phyloP scores from a whole-genome alignment of 2,329 filamentous ascomycete species.

The Fusarium avenaceum region DNA sequence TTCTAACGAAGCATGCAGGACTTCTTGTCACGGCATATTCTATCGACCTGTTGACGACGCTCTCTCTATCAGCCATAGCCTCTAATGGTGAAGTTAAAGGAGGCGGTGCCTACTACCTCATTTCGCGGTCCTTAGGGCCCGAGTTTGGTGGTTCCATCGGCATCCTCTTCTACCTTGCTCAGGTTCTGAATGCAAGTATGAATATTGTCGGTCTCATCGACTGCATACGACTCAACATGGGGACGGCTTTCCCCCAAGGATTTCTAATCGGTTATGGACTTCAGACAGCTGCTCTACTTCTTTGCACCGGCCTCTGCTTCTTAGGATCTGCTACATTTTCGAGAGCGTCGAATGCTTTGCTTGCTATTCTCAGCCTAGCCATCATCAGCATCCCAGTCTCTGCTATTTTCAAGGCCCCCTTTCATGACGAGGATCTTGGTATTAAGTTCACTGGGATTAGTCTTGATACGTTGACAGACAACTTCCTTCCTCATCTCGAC shows the following conservation, averaged over 20 bases:
- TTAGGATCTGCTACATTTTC: slow-evolving; percentile 85
- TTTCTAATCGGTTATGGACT: slow-evolving; percentile 85
- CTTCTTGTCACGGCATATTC: slow-evolving; percentile 82
- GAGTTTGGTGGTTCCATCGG: slow-evolving; percentile 93
- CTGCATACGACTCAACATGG: slow-evolving; percentile 83
- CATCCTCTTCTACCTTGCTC: slow-evolving; percentile 90
- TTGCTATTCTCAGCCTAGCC: slow-evolving; percentile 77
- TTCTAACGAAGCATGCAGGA: slow-evolving; percentile 58
- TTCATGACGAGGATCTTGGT: slow-evolving; percentile 70
- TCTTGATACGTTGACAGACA: slow-evolving; percentile 76
- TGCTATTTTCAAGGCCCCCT: slow-evolving; percentile 76
- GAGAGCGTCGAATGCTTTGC: slow-evolving; percentile 81
- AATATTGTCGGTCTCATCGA: slow-evolving; percentile 90
- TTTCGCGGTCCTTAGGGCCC: slow-evolving; percentile 85
- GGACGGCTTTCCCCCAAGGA: slow-evolving; percentile 73
- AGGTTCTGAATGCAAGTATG: slow-evolving; percentile 86
- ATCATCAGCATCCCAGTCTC: slow-evolving; percentile 87
- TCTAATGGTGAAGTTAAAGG: slow-evolving; percentile 91
- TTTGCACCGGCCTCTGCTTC: slow-evolving; percentile 82
- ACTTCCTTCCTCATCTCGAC: slow-evolving; percentile 77
- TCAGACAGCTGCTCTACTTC: slow-evolving; percentile 76
- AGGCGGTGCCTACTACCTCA: slow-evolving; percentile 89
- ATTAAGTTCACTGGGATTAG: slow-evolving; percentile 86
- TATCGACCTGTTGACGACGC: slow-evolving; percentile 85
- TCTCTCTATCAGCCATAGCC: slow-evolving; percentile 89